These are phyloP conservation scores for Acidiella bohemica DNA, from an alignment of 495 filamentous ascomycete species.

Conservation along the genomic window DNA sequence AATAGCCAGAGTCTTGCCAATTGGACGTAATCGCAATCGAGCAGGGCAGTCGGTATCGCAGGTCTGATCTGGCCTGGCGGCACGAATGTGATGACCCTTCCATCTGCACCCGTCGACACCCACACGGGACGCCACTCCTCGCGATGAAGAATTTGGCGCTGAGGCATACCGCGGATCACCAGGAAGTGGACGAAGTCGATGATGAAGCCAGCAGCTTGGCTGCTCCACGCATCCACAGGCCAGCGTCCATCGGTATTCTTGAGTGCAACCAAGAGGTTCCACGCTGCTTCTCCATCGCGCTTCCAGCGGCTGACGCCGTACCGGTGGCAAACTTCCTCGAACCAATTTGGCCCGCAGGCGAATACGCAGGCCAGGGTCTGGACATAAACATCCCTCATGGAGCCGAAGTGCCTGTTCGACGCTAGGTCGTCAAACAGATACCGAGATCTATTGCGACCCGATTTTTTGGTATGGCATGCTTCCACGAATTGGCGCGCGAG, in stretches of 20 bases:
- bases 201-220: constrained; percentile 11
- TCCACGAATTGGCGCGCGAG: constrained; percentile 17
- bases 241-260: constrained; percentile 12
- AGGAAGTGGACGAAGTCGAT: constrained; percentile 20
- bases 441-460: constrained; percentile 15
- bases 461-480: constrained; percentile 14
- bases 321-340: constrained; percentile 15
- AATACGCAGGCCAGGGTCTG: constrained; percentile 22
- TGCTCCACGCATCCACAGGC: constrained; percentile 13
- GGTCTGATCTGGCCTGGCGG: constrained; percentile 4
- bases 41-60: constrained; percentile 12
- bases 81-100: constrained; percentile 14
- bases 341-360: constrained; percentile 23
- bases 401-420: constrained; percentile 15
- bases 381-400: constrained; percentile 21
- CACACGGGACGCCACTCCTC: constrained; percentile 15
- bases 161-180: constrained; percentile 16
- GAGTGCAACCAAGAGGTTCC: constrained; percentile 12
- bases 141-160: constrained; percentile 6
- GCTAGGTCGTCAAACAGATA: constrained; percentile 13
- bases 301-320: constrained; percentile 18
- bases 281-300: constrained; percentile 10
- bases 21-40: constrained; percentile 14
- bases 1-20: constrained; percentile 19
- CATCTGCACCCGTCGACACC: constrained; percentile 5